A percentile compares a stretch with the other conserved stretches of the same genome.
These are phyloP conservation scores for Limtongozyma cylindracea DNA, from an alignment of 805 yeast genomes.

Conservation along the genomic window DNA sequence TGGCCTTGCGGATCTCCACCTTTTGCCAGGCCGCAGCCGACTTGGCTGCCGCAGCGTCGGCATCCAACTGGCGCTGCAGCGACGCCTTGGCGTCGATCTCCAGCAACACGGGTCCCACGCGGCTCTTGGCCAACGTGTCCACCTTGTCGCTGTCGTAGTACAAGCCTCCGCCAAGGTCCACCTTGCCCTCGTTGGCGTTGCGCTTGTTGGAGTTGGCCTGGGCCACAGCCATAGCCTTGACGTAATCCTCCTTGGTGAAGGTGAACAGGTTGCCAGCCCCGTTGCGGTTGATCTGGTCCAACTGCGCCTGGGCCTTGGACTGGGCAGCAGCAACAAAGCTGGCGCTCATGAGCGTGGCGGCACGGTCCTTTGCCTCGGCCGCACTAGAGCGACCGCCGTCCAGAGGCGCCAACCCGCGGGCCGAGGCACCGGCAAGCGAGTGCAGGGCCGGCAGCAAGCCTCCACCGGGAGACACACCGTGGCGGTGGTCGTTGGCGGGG, in stretches of 20 bases:
- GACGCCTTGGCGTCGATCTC: conserved; percentile 50
- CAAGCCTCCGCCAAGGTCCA: conserved; percentile 77
- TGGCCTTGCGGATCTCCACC: conserved; percentile 7
- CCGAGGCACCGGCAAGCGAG: too few relatives aligned
- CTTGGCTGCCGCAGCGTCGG: conserved; percentile 11
- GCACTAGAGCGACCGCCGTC: too few relatives aligned
- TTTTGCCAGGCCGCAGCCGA: conserved; percentile 8
- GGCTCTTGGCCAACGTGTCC: conserved; percentile 49
- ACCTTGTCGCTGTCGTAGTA: conserved; percentile 53
- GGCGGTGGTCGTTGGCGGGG: too few relatives aligned
- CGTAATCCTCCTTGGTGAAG: conserved; percentile 28
- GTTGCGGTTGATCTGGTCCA: conserved; percentile 7
- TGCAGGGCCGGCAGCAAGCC: too few relatives aligned
- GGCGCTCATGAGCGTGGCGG: conserved; percentile 17
- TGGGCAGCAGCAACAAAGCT: conserved; percentile 22
- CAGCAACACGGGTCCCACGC: conserved; percentile 63
- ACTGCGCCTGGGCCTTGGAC: conserved; percentile 16
- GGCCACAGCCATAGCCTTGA: conserved; percentile 56
- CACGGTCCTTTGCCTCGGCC: conserved; percentile 10
- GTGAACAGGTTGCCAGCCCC: conserved; percentile 9
- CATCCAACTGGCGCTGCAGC: conserved; percentile 29
- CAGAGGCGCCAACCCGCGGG: too few relatives aligned
- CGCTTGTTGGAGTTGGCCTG: conserved; percentile 39
- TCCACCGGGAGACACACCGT: too few relatives aligned
- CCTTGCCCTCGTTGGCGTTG: conserved; percentile 21